phyloP scores from a whole-genome alignment of 2,329 filamentous ascomycete species.

The Cadophora malorum region DNA sequence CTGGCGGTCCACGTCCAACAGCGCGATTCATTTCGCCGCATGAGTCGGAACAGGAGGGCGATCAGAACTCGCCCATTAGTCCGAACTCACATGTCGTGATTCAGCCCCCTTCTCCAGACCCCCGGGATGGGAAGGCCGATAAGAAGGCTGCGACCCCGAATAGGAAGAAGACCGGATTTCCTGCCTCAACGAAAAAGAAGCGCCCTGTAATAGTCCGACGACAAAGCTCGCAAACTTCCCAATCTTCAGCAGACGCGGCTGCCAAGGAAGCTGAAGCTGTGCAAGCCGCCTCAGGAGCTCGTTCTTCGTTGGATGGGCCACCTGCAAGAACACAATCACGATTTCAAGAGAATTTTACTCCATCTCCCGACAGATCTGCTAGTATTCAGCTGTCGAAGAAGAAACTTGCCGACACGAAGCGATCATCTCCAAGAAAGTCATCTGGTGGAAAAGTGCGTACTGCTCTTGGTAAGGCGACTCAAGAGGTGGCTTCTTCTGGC shows the following conservation, averaged over 20 bases:
- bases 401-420: slow-evolving; percentile 21
- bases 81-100: slow-evolving; percentile 45
- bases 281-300: slow-evolving; percentile 25
- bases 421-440: slow-evolving; percentile 22
- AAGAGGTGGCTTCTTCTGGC: slow-evolving; percentile 12
- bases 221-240: slow-evolving; percentile 52
- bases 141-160: slow-evolving; percentile 32
- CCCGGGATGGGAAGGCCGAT: slow-evolving; percentile 32
- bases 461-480: not conserved
- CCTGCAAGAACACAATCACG: slow-evolving; percentile 26
- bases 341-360: slow-evolving; percentile 39
- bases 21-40: slow-evolving; percentile 65
- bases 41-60: slow-evolving; percentile 51
- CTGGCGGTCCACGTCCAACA: slow-evolving; percentile 61
- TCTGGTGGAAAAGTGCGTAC: slow-evolving; percentile 3
- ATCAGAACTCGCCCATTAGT: slow-evolving; percentile 52
- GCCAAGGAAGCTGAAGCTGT: slow-evolving; percentile 24
- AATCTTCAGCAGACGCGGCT: slow-evolving; percentile 35
- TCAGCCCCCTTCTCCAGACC: slow-evolving; percentile 36
- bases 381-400: slow-evolving; percentile 24
- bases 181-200: slow-evolving; percentile 54
- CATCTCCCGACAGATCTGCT: slow-evolving; percentile 14
- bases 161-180: slow-evolving; percentile 49
- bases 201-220: slow-evolving; percentile 55
- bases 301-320: slow-evolving; percentile 28